Evolutionary conservation across 441 rosid species (phyloP).

Genomic region (Jatropha podagrica): DNA sequence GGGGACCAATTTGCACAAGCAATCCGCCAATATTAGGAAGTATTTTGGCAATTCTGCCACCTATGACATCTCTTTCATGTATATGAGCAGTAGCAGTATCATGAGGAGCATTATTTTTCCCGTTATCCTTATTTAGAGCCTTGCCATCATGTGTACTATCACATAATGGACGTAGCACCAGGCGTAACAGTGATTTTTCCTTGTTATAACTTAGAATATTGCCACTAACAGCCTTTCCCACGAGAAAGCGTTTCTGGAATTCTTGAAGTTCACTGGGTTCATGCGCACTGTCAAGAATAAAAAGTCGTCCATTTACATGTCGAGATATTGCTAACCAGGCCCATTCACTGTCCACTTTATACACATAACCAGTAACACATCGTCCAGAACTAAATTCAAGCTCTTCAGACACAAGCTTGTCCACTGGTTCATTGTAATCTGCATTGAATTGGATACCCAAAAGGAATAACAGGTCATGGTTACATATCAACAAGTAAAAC

Average conservation of each 20-base stretch:
- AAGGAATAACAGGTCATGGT: neutral
- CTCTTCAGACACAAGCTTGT: slow-evolving; percentile 35
- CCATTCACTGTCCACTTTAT: slow-evolving; percentile 93
- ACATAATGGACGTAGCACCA: slow-evolving; percentile 61
- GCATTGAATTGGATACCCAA: slow-evolving; percentile 22
- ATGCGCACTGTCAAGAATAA: slow-evolving; percentile 73
- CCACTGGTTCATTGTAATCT: slow-evolving; percentile 47
- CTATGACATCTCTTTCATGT: slow-evolving; percentile 75
- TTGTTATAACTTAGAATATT: slow-evolving; percentile 62
- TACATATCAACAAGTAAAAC: neutral
- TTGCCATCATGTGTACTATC: slow-evolving; percentile 29
- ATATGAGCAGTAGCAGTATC: slow-evolving; percentile 48
- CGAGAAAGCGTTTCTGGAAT: slow-evolving; percentile 56
- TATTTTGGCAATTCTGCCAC: slow-evolving; percentile 82
- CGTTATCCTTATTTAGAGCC: slow-evolving; percentile 28
- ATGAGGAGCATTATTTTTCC: slow-evolving; percentile 30
- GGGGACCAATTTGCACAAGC: slow-evolving; percentile 87
- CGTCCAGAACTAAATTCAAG: slow-evolving; percentile 58
- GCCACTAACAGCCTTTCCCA: slow-evolving; percentile 73
- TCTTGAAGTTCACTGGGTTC: slow-evolving; percentile 77
- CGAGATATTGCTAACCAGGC: slow-evolving; percentile 80
- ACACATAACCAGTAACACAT: slow-evolving; percentile 67
- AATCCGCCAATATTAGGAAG: slow-evolving; percentile 84
- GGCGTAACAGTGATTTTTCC: slow-evolving; percentile 69
- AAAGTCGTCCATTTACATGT: slow-evolving; percentile 65